These are phyloP conservation scores for Aspergillus haitiensis DNA, from an alignment of 495 filamentous ascomycete genomes.

Conservation along the genomic window DNA sequence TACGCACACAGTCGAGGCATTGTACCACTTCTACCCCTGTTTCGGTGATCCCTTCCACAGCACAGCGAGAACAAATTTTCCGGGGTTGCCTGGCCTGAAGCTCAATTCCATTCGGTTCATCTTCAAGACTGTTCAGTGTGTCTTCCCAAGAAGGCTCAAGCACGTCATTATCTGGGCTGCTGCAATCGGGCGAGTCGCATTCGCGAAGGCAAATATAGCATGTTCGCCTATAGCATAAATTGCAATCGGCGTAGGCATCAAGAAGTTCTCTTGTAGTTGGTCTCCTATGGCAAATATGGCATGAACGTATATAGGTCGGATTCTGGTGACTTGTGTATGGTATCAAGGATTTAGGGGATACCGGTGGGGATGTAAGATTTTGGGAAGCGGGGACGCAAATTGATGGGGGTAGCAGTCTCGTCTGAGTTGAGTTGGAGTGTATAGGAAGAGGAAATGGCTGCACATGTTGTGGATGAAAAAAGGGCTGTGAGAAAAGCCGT, in stretches of 20 bases:
- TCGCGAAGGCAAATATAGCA: conserved; percentile 56
- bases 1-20: conserved; percentile 42
- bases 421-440: conserved; percentile 14
- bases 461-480: conserved; percentile 10
- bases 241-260: conserved; percentile 53
- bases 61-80: conserved; percentile 45
- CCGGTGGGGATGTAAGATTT: conserved; percentile 35
- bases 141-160: conserved; percentile 7
- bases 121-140: conserved; percentile 4
- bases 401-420: conserved; percentile 29
- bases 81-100: conserved; percentile 16
- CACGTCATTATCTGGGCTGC: conserved; percentile 9
- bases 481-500: conserved; percentile 31
- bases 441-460: conserved; percentile 17
- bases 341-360: conserved; percentile 39
- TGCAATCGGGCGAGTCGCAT: conserved; percentile 41
- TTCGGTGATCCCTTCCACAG: conserved; percentile 45
- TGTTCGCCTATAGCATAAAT: conserved; percentile 46
- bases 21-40: conserved; percentile 39
- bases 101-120: conserved; percentile 8
- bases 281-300: conserved; percentile 52
- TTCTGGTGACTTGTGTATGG: conserved; percentile 25
- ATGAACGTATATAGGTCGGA: conserved; percentile 41
- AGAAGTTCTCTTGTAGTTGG: conserved; percentile 49
- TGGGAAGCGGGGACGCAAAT: conserved; percentile 24